Percentiles rank a stretch among this genome's conserved stretches.
Evolutionary conservation across 2,329 filamentous ascomycete species (phyloP).

Genomic region (Verticillium longisporum): DNA sequence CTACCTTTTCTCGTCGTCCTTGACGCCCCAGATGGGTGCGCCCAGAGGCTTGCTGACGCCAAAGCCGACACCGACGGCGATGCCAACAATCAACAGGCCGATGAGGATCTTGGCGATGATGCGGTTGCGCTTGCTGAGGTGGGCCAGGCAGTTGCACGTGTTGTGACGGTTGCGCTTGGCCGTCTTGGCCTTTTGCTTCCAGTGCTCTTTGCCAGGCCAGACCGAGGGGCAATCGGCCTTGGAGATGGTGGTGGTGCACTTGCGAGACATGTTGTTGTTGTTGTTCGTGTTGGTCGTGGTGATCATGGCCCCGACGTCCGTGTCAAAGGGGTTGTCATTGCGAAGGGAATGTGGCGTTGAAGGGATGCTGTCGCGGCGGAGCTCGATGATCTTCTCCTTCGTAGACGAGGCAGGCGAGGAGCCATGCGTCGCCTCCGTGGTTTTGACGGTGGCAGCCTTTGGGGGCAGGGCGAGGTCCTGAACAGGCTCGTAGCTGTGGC

Average conservation of each 20-base stretch:
- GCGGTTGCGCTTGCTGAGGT: constrained; percentile 45
- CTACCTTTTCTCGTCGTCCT: constrained; percentile 9
- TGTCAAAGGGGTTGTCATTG: constrained; percentile 46
- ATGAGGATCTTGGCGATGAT: constrained; percentile 49
- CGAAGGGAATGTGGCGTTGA: constrained; percentile 37
- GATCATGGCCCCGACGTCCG: constrained; percentile 49
- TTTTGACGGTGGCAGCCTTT: background rate
- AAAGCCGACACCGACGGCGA: constrained; percentile 50
- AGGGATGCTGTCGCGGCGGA: constrained; percentile 26
- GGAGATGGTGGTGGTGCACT: constrained; percentile 27
- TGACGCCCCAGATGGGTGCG: constrained; percentile 49
- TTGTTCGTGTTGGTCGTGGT: constrained; percentile 22
- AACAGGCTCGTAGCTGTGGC: background rate
- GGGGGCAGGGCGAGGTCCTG: background rate
- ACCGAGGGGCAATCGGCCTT: constrained; percentile 43
- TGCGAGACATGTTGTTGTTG: constrained; percentile 12
- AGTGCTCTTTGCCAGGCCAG: constrained; percentile 54
- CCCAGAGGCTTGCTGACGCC: constrained; percentile 55
- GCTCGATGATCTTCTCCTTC: constrained; percentile 18
- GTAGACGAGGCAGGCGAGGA: background rate
- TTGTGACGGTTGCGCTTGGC: constrained; percentile 42
- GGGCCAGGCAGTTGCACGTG: constrained; percentile 46
- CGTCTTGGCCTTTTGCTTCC: constrained; percentile 52
- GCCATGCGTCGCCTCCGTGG: background rate
- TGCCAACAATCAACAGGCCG: constrained; percentile 42